Evolutionary conservation across 1,284 basidiomycete species (phyloP), one percentile per base, ranked within the genome.

Genomic region (Tetrapyrgos nigripes): DNA sequence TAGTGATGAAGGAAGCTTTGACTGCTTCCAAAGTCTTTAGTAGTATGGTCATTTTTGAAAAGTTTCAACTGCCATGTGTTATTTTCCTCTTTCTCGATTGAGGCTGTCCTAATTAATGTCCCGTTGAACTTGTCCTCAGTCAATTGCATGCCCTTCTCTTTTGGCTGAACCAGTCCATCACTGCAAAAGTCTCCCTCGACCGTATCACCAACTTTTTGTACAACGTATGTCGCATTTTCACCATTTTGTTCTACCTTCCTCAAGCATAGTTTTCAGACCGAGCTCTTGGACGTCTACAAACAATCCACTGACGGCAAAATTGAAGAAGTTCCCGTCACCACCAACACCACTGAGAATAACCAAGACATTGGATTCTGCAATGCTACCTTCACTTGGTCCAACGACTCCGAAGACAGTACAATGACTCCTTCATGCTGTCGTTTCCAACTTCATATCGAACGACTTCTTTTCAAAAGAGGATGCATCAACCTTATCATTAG

Each of bases 401-500:
- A 56, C 13, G 47, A 43, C 4, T 45, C 28, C 26, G 31, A 5
- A 37, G 14, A 49, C 19, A n/a, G 21, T 10, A 5, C 3, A 4
- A 14, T n/a, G 3, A 40, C 11, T 14, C 9, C 50, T 21, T 14
- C 46, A 2, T 64, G 66, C 9, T 35, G 57, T 26, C 50, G 48
- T 50, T 82, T 81, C 70, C 66, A 66, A 13, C 72, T 83, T 3
- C 64, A 64, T 5, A 72, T 83, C 28, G 73, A 33, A 33, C 81
- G 87, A 61, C 68, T 89, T 1, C 65, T 77, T 1, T 90, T 91
- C 74, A 79, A 80, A 53, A 78, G 73, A 43, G 81, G 83, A 21
- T 72, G 77, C 61, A 75, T 90, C 63, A 89, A 87, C 66, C 69
- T 90, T 31, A 81, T 91, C 55, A 75, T 87, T 33, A 88, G 89